Evolutionary conservation across 116 monocot species (phyloP), one percentile per base, ranked within the genome.

Genomic region (Iris pallida): DNA sequence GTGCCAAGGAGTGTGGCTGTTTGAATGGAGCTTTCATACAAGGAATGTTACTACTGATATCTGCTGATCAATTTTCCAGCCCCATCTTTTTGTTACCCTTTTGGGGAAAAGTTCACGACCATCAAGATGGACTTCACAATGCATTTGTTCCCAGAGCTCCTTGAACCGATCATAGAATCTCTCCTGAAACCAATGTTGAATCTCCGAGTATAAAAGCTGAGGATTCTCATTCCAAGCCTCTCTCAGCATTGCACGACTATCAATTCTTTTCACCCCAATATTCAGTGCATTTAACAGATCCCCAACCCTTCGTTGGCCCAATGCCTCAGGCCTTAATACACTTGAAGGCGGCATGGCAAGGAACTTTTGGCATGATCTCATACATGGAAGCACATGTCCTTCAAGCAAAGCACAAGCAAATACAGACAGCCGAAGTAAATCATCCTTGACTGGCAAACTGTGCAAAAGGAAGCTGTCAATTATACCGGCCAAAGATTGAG

Each of bases 401-500:
- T 88, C 80, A 15, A 98, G 90, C 74, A 98, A 85, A 44, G 90
- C 79, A 70, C 65, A 88, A 53, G 90, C 93, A 71, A 98, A 98
- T 11, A 84, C 77, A 10, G 85, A 81, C 46, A 84, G 16, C 16
- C 90, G 63, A 12, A 80, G 75, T 6, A 13, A 60, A 12, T 59
- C 72, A 68, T 88, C 64, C 68, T 98, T 69, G 40, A 90, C 79
- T 4, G 88, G 90, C 9, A 82, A 43, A 65, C 75, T 68, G 59
- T 93, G 84, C 54, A 93, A 93, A 77, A 1, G 90, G 90, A 51
- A 98, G 85, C 70, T 92, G 68, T 93, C 98, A 98, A 59, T 88
- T 84, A 79, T 98, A 90, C 19, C 71, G 78, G 2, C 93, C 93
- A 73, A 98, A 98, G 68, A 68, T 73, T 7, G 93, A 85, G 43